phyloP scores from a whole-genome alignment of 2,329 filamentous ascomycete genomes.

The Nemania diffusa region DNA sequence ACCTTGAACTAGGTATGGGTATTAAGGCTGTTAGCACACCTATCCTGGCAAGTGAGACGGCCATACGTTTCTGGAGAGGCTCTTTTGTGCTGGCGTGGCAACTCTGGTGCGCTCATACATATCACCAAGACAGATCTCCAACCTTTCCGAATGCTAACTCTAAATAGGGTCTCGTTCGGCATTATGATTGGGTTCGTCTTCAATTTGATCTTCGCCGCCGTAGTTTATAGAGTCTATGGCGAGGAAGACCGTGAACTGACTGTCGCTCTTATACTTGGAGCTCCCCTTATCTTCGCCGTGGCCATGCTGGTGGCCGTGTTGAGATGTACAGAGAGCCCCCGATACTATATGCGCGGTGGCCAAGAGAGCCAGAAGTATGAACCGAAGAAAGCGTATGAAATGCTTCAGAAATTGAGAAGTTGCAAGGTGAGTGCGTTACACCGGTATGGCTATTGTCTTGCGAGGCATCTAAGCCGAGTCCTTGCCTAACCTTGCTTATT shows the following conservation, averaged over 20 bases:
- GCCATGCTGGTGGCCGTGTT: slow-evolving; percentile 11
- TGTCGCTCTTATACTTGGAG: slow-evolving; percentile 17
- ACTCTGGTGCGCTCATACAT: slow-evolving; percentile 10
- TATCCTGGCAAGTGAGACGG: slow-evolving; percentile 20
- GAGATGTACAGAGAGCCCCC: slow-evolving; percentile 14
- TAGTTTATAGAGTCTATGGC: background rate
- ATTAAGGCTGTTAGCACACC: slow-evolving; percentile 21
- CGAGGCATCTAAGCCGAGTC: background rate
- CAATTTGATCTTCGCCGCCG: slow-evolving; percentile 19
- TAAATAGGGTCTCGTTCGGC: slow-evolving; percentile 13
- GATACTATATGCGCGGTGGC: slow-evolving; percentile 12
- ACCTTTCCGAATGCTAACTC: background rate
- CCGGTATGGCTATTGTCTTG: background rate
- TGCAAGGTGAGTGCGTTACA: slow-evolving; percentile 9
- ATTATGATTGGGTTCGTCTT: slow-evolving; percentile 24
- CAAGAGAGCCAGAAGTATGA: background rate
- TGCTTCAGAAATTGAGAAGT: slow-evolving; percentile 11
- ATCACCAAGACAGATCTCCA: background rate
- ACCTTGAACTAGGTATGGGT: slow-evolving; percentile 5
- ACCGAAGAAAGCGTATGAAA: slow-evolving; percentile 13
- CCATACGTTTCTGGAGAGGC: slow-evolving; percentile 26
- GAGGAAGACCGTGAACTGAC: slow-evolving; percentile 1
- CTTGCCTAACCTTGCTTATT: background rate
- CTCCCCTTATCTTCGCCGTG: slow-evolving; percentile 12
- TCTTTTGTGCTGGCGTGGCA: slow-evolving; percentile 22